These are phyloP conservation scores for Yamadazyma phyllophila DNA, from an alignment of 805 yeast species.

Conservation along the genomic window DNA sequence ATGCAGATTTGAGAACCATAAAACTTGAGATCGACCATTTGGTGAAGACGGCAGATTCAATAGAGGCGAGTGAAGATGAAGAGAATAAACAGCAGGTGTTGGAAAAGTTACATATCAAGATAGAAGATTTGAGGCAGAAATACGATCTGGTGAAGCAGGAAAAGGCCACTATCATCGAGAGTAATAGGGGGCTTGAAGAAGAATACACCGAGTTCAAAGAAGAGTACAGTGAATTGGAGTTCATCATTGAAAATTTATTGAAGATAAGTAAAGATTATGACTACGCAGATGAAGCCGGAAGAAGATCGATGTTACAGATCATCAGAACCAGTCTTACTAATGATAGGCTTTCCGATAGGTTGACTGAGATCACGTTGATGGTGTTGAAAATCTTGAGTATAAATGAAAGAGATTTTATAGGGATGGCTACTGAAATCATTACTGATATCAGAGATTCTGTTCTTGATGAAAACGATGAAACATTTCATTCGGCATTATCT, in stretches of 20 bases:
- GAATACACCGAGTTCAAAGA: constrained; percentile 23
- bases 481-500: constrained; percentile 48
- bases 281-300: constrained; percentile 86
- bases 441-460: constrained; percentile 78
- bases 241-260: constrained; percentile 71
- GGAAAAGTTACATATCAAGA: constrained; percentile 3
- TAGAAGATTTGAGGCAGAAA: constrained; percentile 9
- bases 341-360: constrained; percentile 52
- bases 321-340: constrained; percentile 52
- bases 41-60: constrained; percentile 16
- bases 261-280: constrained; percentile 69
- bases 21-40: constrained; percentile 2
- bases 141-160: constrained; percentile 3
- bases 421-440: constrained; percentile 80
- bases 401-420: constrained; percentile 79
- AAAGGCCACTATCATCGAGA: constrained; percentile 16
- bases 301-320: constrained; percentile 65
- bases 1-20: constrained; percentile 6
- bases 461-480: constrained; percentile 44
- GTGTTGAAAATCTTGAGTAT: constrained; percentile 71
- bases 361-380: constrained; percentile 55
- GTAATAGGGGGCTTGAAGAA: constrained; percentile 15
- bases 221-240: constrained; percentile 62
- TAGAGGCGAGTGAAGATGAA: constrained; percentile 4
- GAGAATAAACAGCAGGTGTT: constrained; percentile 17